Evolutionary conservation across 768 basidiomycete genomes (phyloP).

Genomic region (Jaapia argillacea): DNA sequence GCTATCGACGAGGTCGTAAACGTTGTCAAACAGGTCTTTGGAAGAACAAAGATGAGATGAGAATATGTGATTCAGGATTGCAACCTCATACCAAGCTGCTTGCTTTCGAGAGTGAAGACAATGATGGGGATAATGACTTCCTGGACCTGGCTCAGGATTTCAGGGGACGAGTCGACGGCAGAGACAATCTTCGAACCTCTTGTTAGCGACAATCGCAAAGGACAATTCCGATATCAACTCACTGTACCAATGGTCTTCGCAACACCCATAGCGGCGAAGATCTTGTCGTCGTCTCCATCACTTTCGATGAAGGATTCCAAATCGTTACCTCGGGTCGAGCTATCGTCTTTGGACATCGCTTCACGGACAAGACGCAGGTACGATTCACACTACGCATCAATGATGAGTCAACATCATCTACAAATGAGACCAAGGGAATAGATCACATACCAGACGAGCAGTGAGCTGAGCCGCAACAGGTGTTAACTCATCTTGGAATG

Average conservation of each 20-base stretch:
- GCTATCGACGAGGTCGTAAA: conserved; percentile 79
- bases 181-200: conserved; percentile 47
- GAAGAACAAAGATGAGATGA: background rate
- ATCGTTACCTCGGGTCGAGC: conserved; percentile 38
- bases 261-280: conserved; percentile 80
- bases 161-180: conserved; percentile 62
- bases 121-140: conserved; percentile 77
- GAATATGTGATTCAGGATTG: background rate
- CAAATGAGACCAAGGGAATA: background rate
- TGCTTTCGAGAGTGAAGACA: conserved; percentile 64
- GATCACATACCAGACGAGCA: conserved; percentile 60
- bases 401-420: conserved; percentile 1
- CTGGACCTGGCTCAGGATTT: conserved; percentile 71
- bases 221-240: conserved; percentile 15
- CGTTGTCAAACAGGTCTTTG: conserved; percentile 76
- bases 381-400: conserved; percentile 53
- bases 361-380: conserved; percentile 75
- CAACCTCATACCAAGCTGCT: conserved; percentile 51
- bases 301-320: conserved; percentile 40
- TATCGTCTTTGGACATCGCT: conserved; percentile 39
- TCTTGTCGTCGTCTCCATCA: conserved; percentile 74
- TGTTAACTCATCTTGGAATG: conserved; percentile 74
- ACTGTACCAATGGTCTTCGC: conserved; percentile 80
- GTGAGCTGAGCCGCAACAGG: conserved; percentile 80
- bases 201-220: background rate